Evolutionary conservation across 352 stramenopile genomes (phyloP), one percentile per base, ranked within the genome.

Genomic region (Stephanocyclus meneghinianus): DNA sequence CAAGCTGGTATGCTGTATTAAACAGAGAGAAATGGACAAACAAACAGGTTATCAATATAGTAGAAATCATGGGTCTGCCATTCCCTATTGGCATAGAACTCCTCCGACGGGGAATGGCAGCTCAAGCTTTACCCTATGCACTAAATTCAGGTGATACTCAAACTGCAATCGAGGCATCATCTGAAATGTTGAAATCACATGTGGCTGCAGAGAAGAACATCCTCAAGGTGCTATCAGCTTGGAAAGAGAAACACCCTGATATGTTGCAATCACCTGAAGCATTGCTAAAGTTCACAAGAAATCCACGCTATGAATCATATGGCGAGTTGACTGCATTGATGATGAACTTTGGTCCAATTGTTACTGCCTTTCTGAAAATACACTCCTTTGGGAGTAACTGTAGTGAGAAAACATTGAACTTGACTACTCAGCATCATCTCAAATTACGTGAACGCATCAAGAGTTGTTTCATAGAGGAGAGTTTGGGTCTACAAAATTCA

Each of bases 1-100:
- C 67, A 61, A 67, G 37, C 16, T 75, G 67, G 67, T 75, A 75
- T 75, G 67, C 67, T 61, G 47, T 47, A 40, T 44, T 75, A 37
- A 75, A 75, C 67, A 67, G 56, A 53, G 56, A 75, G 56, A 29
- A 6, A 11, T 75, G 67, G 67, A 68, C 55, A 48, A 40, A 48
- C 26, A 75, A 75, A 21, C 55, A 75, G 48, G n/a, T 75, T 48
- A 67, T 75, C 60, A 32, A 61, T 68, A 57, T 75, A 26, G 67
- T 60, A 4, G 56, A 75, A 56, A 63, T 47, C n/a, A 67, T 75
- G 67, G 44, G 29, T 53, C 35, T 63, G 32, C 67, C 53, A n/a
- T 75, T 75, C 47, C 56, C 67, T 67, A 75, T 75, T 75, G 67
- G 55, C 2, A 26, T 21, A 9, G 67, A 75, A 67, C 29, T 75